A percentile compares a stretch with the other conserved stretches of the same genome.
phyloP scores from a whole-genome alignment of 768 basidiomycete species.

The Pisolithus sp. region DNA sequence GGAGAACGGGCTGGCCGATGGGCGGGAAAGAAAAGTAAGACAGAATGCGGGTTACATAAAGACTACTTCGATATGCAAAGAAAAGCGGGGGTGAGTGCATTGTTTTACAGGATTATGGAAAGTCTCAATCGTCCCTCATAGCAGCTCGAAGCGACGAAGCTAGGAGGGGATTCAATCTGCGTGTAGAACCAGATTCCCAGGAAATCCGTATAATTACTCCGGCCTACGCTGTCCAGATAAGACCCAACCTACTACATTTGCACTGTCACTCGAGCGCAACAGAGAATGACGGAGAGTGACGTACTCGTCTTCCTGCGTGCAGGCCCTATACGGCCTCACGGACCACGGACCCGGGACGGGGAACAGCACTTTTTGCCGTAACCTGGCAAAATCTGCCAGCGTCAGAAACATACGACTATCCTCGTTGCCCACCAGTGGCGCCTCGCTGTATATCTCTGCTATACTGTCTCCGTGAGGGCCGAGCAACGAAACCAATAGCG shows the following conservation, averaged over 20 bases:
- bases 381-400: not conserved
- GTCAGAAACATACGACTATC: conserved; percentile 1
- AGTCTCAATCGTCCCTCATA: not conserved
- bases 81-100: conserved; percentile 35
- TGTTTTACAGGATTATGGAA: not conserved
- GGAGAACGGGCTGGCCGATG: conserved; percentile 88
- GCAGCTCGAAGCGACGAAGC: conserved; percentile 2
- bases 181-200: not conserved
- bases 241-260: not conserved
- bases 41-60: conserved; percentile 92
- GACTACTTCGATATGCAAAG: conserved; percentile 79
- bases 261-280: not conserved
- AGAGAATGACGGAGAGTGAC: not conserved
- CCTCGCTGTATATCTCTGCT: not conserved
- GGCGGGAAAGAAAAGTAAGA: conserved; percentile 79
- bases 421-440: not conserved
- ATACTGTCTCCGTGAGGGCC: not conserved
- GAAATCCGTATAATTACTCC: not conserved
- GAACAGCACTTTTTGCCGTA: not conserved
- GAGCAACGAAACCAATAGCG: not conserved
- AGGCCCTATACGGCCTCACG: not conserved
- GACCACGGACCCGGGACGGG: not conserved
- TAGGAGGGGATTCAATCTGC: not conserved
- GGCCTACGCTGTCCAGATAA: not conserved
- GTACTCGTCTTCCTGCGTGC: not conserved